phyloP scores from a whole-genome alignment of 495 filamentous ascomycete species.

The Trichoderma parareesei region DNA sequence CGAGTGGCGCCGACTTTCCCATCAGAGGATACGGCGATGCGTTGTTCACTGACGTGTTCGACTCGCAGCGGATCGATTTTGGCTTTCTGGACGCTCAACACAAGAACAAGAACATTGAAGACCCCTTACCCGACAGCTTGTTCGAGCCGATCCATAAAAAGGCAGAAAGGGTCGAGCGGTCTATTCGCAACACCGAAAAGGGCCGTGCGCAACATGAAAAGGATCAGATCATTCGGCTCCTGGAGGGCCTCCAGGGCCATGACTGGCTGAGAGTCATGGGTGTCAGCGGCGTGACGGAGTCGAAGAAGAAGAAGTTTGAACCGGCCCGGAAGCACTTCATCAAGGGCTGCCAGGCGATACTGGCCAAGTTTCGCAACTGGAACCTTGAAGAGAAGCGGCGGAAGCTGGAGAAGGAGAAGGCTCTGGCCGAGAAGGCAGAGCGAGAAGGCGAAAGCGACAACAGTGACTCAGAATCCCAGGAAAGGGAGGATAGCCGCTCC shows the following conservation, averaged over 20 bases:
- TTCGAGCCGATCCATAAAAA: conserved; percentile 66
- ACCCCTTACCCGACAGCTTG: conserved; percentile 61
- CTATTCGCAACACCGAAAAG: conserved; percentile 86
- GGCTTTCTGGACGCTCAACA: conserved; percentile 38
- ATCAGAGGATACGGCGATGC: conserved; percentile 39
- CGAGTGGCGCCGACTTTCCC: conserved; percentile 18
- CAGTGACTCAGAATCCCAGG: conserved; percentile 15
- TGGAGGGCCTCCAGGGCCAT: conserved; percentile 79
- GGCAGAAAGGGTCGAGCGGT: conserved; percentile 82
- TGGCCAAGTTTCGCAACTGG: conserved; percentile 84
- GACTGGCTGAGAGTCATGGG: conserved; percentile 95
- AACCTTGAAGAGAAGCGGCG: conserved; percentile 81
- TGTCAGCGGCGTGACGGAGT: conserved; percentile 76
- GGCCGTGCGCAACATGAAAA: conserved; percentile 89
- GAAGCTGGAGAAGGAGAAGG: conserved; percentile 59
- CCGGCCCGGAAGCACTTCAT: conserved; percentile 79
- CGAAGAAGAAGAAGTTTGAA: conserved; percentile 75
- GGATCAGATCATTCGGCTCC: conserved; percentile 72
- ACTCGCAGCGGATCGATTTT: conserved; percentile 50
- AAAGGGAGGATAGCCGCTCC: conserved; percentile 15
- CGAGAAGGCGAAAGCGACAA: conserved; percentile 23
- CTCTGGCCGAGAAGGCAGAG: conserved; percentile 40
- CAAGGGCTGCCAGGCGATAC: conserved; percentile 62
- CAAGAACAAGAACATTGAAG: conserved; percentile 35
- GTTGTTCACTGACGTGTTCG: conserved; percentile 40